These are phyloP conservation scores for Apiospora saccharicola DNA, from an alignment of 2,329 filamentous ascomycete genomes.

Conservation along the genomic window DNA sequence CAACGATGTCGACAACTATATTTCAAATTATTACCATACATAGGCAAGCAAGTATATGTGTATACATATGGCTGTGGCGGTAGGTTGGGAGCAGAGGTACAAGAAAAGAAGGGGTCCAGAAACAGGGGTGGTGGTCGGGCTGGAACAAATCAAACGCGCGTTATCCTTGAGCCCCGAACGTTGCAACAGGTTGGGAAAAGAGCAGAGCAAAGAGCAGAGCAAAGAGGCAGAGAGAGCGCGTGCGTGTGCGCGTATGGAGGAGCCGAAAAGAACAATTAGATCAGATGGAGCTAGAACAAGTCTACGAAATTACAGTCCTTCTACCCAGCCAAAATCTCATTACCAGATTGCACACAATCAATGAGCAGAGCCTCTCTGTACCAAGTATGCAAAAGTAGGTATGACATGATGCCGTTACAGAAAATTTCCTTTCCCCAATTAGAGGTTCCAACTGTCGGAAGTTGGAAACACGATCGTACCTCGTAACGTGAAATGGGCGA, in stretches of 20 bases:
- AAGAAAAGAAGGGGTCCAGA: constrained; percentile 12
- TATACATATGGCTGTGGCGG: neutral
- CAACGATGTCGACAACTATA: neutral
- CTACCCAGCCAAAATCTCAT: neutral
- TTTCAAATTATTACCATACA: neutral
- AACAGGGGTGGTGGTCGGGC: constrained; percentile 5
- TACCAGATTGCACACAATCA: neutral
- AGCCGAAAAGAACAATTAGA: neutral
- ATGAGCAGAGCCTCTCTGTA: neutral
- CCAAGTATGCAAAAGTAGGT: neutral
- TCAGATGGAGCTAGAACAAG: constrained; percentile 4
- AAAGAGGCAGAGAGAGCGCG: neutral
- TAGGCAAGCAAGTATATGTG: neutral
- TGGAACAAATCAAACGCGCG: constrained; percentile 20
- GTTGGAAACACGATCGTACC: constrained; percentile 1
- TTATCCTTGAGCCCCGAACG: constrained; percentile 3
- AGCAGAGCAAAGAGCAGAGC: neutral
- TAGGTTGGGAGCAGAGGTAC: neutral
- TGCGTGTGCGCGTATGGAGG: too few species aligned
- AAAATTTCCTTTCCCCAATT: neutral
- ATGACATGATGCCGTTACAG: neutral
- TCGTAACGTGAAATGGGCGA: neutral
- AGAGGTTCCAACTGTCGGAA: neutral
- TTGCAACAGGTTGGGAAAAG: neutral
- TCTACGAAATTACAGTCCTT: constrained; percentile 2